A percentile compares a stretch with the other conserved stretches of the same genome.
Evolutionary conservation across 352 stramenopile genomes (phyloP).

Genomic region (Plasmopara viticola): DNA sequence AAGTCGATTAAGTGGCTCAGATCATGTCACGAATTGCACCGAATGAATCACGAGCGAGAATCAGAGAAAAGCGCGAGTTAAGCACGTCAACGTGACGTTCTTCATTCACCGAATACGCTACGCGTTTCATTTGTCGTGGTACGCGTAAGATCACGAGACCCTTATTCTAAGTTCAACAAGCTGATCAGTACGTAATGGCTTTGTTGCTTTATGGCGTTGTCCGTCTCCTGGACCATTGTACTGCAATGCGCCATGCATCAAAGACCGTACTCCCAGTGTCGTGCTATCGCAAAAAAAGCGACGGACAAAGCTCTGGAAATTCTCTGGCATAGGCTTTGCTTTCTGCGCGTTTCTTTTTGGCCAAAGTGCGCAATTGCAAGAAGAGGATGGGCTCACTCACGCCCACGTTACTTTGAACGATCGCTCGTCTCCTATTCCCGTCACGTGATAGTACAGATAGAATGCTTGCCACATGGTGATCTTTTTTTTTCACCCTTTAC

Average conservation of each 20-base stretch:
- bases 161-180: too few species aligned
- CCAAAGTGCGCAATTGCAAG: not conserved
- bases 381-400: not conserved
- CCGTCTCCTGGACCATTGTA: too few species aligned
- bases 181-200: not conserved
- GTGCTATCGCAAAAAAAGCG: not conserved
- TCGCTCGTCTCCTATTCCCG: not conserved
- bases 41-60: constrained; percentile 11
- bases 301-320: not conserved
- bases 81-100: not conserved
- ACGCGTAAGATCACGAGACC: too few species aligned
- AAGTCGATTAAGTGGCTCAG: constrained; percentile 26
- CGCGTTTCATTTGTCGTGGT: too few species aligned
- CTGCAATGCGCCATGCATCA: not conserved
- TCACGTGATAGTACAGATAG: too few species aligned
- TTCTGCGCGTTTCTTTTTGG: not conserved
- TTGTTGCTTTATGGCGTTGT: not conserved
- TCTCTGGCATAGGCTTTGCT: not conserved
- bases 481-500: too few species aligned
- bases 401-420: not conserved
- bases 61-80: constrained; percentile 3
- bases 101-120: not conserved
- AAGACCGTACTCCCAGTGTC: not conserved
- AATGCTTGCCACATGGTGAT: too few species aligned
- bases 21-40: constrained; percentile 33